Evolutionary conservation across 2,329 filamentous ascomycete genomes (phyloP).

Genomic region (Beauveria asiatica): DNA sequence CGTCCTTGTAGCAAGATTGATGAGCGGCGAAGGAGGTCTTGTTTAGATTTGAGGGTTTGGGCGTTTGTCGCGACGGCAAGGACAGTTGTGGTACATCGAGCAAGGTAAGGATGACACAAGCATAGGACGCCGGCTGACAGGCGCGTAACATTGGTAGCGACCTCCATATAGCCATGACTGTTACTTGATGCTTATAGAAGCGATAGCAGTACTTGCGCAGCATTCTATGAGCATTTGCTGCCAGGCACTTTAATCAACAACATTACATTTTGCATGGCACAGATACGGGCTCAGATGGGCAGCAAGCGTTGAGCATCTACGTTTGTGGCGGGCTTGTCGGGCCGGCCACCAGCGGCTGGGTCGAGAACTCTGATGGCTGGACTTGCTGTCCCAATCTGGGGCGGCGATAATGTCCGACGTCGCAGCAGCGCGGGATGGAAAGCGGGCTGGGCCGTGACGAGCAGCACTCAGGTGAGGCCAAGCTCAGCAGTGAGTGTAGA

Average conservation of each 20-base stretch:
- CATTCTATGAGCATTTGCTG: neutral
- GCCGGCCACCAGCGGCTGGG: neutral
- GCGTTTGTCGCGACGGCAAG: neutral
- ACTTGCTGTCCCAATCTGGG: neutral
- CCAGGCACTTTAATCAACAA: neutral
- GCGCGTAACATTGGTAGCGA: too few relatives aligned
- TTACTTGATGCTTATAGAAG: neutral
- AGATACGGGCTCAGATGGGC: too few relatives aligned
- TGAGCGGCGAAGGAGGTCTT: slow-evolving; percentile 40
- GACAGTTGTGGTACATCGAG: neutral
- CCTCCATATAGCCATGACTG: neutral
- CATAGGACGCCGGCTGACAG: neutral
- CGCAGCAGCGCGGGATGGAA: neutral
- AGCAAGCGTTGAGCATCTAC: neutral
- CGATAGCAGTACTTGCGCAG: neutral
- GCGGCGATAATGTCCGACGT: neutral
- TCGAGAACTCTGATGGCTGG: neutral
- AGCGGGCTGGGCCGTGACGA: neutral
- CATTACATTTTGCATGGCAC: neutral
- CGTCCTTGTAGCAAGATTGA: slow-evolving; percentile 68
- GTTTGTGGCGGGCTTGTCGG: neutral
- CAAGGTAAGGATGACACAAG: neutral
- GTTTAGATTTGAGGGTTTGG: neutral
- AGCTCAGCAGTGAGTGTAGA: neutral
- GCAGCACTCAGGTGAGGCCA: neutral